Evolutionary conservation across 768 basidiomycete genomes (phyloP).

Genomic region (Coprinopsis sp.): DNA sequence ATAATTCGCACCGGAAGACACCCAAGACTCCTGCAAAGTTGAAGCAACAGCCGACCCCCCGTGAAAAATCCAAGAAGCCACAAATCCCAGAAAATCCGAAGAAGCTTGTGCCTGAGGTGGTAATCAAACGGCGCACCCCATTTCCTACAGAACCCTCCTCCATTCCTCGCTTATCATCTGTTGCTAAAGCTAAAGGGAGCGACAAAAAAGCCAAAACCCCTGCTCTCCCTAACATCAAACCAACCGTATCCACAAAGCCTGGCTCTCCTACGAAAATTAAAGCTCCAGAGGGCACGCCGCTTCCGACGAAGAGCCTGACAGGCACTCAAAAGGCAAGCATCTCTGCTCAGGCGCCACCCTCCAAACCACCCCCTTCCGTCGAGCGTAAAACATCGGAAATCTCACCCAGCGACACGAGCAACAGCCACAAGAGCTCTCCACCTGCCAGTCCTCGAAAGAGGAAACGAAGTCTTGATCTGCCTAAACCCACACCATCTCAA

Average conservation of each 20-base stretch:
- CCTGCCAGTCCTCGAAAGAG: constrained; percentile 16
- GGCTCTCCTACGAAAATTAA: no score
- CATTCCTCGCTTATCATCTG: not conserved
- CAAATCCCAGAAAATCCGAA: not conserved
- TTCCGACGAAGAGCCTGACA: not conserved
- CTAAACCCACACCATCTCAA: not conserved
- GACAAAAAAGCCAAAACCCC: not conserved
- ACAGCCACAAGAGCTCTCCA: not conserved
- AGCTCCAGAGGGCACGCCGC: not conserved
- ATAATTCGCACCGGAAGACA: not conserved
- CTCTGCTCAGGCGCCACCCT: not conserved
- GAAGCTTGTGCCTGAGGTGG: not conserved
- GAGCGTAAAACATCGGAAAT: not conserved
- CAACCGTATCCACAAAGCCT: no score
- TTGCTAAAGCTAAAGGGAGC: not conserved
- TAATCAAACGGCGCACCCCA: not conserved
- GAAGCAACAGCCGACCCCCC: no score
- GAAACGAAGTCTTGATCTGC: constrained; percentile 17
- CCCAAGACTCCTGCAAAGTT: not conserved
- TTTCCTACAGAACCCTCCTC: not conserved
- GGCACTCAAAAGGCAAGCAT: not conserved
- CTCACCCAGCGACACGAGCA: not conserved
- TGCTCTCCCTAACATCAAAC: no score
- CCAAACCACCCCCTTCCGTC: not conserved
- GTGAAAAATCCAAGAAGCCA: not conserved